These are phyloP conservation scores for Phytophthora brassicae DNA, from an alignment of 352 stramenopile genomes.

Conservation along the genomic window DNA sequence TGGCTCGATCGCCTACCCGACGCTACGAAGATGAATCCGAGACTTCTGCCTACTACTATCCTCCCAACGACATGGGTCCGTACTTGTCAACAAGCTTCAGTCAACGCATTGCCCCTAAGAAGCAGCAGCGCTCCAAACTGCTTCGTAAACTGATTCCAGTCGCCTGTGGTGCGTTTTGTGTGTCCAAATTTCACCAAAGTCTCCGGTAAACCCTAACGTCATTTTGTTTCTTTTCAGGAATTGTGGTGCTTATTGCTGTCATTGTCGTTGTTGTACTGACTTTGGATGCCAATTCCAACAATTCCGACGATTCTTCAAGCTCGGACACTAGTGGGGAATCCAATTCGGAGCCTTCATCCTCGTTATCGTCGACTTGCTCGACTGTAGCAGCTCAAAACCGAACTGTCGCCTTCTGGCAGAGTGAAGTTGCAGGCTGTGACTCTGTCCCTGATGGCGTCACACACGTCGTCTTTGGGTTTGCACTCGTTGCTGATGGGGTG, in stretches of 20 bases:
- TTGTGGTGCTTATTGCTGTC: constrained; percentile 38
- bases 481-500: constrained; percentile 52
- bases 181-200: neutral
- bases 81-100: constrained; percentile 31
- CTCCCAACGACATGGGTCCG: constrained; percentile 28
- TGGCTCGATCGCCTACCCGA: constrained; percentile 23
- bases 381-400: constrained; percentile 48
- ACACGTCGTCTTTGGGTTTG: constrained; percentile 75
- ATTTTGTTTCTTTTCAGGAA: constrained; percentile 1
- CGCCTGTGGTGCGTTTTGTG: constrained; percentile 20
- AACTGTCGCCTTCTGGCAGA: constrained; percentile 81
- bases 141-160: constrained; percentile 25
- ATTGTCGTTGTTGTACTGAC: constrained; percentile 45
- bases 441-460: constrained; percentile 70
- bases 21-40: constrained; percentile 30
- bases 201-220: neutral
- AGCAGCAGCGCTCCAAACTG: constrained; percentile 26
- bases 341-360: constrained; percentile 11
- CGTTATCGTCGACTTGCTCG: constrained; percentile 21
- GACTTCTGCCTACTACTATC: constrained; percentile 32
- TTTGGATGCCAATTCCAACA: constrained; percentile 28
- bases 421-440: constrained; percentile 71
- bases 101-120: constrained; percentile 23
- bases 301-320: neutral
- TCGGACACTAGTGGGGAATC: constrained; percentile 6